A percentile compares a stretch with the other conserved stretches of the same genome.
Evolutionary conservation across 495 filamentous ascomycete species (phyloP).

Genomic region (Neurospora discreta): DNA sequence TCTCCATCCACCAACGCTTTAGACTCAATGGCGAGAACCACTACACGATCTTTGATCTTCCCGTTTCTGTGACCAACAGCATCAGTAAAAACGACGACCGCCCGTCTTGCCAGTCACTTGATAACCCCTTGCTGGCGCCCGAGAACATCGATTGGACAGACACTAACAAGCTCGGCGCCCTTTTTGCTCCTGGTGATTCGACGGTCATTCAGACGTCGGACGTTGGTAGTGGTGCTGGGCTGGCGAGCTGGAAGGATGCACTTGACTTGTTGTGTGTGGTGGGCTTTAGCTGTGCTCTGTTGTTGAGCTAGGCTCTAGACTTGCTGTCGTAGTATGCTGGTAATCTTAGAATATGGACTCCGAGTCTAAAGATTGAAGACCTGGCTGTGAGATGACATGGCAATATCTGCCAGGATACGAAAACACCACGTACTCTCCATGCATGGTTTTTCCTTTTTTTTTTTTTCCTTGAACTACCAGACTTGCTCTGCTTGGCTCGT

Average conservation of each 20-base stretch:
- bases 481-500: too few species aligned
- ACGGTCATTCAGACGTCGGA: constrained; percentile 24
- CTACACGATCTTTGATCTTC: constrained; percentile 59
- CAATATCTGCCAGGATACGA: too few species aligned
- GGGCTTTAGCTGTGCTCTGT: constrained; percentile 2
- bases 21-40: constrained; percentile 48
- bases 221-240: constrained; percentile 20
- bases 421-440: too few species aligned
- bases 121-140: constrained; percentile 31
- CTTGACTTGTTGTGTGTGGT: constrained; percentile 3
- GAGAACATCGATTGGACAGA: constrained; percentile 25
- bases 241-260: constrained; percentile 4
- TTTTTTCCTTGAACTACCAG: too few species aligned
- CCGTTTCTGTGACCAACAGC: constrained; percentile 54
- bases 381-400: not conserved
- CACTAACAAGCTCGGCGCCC: constrained; percentile 25
- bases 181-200: constrained; percentile 37
- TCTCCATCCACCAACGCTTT: constrained; percentile 59
- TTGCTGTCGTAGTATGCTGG: not conserved
- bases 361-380: rapidly evolving
- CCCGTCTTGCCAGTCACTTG: constrained; percentile 33
- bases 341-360: not conserved
- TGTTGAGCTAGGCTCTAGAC: not conserved
- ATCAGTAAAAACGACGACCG: constrained; percentile 32
- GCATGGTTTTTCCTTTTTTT: too few species aligned